A percentile compares a stretch with the other conserved stretches of the same genome.
Conservation (phyloP, 2,329 filamentous ascomycete genomes). For the Phialemonium atrogriseum region DNA sequence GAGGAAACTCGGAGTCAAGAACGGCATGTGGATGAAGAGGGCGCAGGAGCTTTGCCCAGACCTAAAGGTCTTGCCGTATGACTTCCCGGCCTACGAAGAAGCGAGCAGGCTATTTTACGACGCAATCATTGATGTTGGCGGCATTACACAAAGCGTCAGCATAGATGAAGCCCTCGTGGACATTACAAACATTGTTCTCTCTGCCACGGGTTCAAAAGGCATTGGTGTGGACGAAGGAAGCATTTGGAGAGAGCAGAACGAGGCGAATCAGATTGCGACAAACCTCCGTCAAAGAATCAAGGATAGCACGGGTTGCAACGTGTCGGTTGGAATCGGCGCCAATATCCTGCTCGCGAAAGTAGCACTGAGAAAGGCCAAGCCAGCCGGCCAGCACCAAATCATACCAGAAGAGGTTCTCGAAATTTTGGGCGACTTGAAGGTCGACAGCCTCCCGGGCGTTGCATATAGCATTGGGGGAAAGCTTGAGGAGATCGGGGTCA, state of each 20-base stretch:
- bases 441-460: conserved; percentile 83
- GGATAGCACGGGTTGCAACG: conserved; percentile 69
- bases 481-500: conserved; percentile 78
- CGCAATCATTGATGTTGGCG: conserved; percentile 69
- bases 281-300: conserved; percentile 63
- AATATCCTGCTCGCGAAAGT: conserved; percentile 91
- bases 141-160: conserved; percentile 89
- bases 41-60: conserved; percentile 77
- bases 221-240: conserved; percentile 56
- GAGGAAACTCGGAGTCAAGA: conserved; percentile 77
- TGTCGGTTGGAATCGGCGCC: conserved; percentile 85
- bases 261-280: conserved; percentile 63
- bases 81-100: conserved; percentile 90
- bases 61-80: conserved; percentile 86
- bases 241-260: conserved; percentile 69
- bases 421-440: conserved; percentile 68
- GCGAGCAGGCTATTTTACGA: conserved; percentile 85
- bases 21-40: conserved; percentile 99
- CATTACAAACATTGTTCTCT: conserved; percentile 62
- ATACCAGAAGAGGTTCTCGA: conserved; percentile 71
- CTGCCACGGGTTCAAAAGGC: conserved; percentile 58
- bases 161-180: conserved; percentile 93
- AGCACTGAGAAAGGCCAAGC: conserved; percentile 84
- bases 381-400: conserved; percentile 84
- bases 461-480: conserved; percentile 82